Evolutionary conservation across 768 basidiomycete genomes (phyloP), one percentile per base, ranked within the genome.

Genomic region (Amanita pseudoporphyria): DNA sequence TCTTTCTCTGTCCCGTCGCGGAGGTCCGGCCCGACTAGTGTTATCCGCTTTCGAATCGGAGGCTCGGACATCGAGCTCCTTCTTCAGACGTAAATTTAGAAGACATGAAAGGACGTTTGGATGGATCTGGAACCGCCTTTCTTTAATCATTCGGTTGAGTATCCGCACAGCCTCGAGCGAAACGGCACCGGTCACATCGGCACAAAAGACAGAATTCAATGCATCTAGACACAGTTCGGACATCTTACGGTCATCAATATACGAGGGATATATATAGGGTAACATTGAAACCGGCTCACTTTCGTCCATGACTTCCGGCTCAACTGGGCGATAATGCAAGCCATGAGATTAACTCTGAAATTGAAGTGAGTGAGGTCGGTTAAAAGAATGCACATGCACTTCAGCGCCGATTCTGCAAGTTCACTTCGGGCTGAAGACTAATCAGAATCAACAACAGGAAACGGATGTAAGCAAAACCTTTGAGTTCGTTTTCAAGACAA

Each of bases 101-200:
- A 99, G 77, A 62, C 87, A 89, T 12, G 83, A 78, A 40, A 98
- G 74, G 40, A 93, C 87, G 52, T 88, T 82, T 7, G 95, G 90
- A 60, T 94, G 86, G 36, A 98, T 82, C 55, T 84, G 82, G 69
- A 88, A 99, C 55, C 81, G 79, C 28, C 83, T 82, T 61, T 96
- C 95, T 64, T 95, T 97, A 63, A 96, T 79, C 88, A 97, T 97
- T 52, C 93, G 81, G 57, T 96, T 93, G 54, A 99, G 66, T 33
- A 97, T 71, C 39, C 93, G 87, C 36, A 98, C 89, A 51, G 84
- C 70, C 63, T 96, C 91, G 51, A 97, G 76, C 3, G 96, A 96
- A 42, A 87, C 73, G 9, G 69, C 67, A 14, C 93, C 92, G 9
- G 86, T 85, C 16, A 77, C 67, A 70, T 98, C 96, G 54, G 78